Percentiles rank a stretch among this genome's conserved stretches.
Evolutionary conservation across 176 grass and related monocot species (phyloP).

Genomic region (Triticum timopheevii): DNA sequence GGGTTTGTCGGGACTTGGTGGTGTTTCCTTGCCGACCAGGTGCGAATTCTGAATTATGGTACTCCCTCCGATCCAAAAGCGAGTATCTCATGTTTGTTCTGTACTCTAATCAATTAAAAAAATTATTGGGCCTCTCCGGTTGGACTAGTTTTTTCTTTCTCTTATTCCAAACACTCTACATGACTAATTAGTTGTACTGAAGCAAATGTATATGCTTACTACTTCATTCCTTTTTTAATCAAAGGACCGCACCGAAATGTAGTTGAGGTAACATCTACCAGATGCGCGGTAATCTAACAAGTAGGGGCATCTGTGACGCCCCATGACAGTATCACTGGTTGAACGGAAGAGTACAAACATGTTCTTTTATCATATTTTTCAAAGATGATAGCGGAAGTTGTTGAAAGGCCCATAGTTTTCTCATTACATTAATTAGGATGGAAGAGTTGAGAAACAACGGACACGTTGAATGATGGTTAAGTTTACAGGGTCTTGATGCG

Average conservation of each 20-base stretch:
- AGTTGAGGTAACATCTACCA: background rate
- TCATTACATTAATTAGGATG: background rate
- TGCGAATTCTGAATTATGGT: too few relatives aligned
- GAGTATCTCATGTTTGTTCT: too few relatives aligned
- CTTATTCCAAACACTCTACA: background rate
- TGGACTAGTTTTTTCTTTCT: background rate
- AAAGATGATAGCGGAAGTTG: background rate
- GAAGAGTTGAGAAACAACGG: constrained; percentile 12
- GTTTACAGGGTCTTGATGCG: constrained; percentile 8
- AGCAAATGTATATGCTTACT: background rate
- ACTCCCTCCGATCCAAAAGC: too few relatives aligned
- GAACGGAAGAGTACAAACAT: constrained; percentile 15
- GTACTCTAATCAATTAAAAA: too few relatives aligned
- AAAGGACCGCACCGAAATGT: background rate
- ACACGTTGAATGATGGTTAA: constrained; percentile 19
- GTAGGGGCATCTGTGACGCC: background rate
- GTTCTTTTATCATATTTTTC: constrained; percentile 1
- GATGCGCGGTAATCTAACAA: background rate
- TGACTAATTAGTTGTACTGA: too few relatives aligned
- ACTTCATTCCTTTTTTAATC: background rate
- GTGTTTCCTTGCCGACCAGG: too few relatives aligned
- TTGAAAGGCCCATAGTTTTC: background rate
- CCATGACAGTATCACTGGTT: background rate
- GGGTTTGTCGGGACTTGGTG: too few relatives aligned
- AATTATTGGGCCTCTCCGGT: background rate